These are phyloP conservation scores for Podospora comata DNA, from an alignment of 495 filamentous ascomycete genomes.

Conservation along the genomic window DNA sequence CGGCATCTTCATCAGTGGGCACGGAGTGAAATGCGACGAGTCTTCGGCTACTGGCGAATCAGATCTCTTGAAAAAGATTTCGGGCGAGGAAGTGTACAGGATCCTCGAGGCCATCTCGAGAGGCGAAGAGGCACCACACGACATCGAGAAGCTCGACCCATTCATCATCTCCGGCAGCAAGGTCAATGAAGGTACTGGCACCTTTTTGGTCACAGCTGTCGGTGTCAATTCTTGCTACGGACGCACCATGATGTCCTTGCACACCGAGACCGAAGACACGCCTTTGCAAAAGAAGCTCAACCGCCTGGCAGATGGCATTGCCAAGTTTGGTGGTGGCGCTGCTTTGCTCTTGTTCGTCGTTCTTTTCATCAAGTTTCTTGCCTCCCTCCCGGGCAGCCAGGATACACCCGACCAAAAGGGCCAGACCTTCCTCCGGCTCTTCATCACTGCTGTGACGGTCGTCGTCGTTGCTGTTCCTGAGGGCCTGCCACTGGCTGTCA, in stretches of 20 bases:
- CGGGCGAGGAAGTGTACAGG: conserved; percentile 71
- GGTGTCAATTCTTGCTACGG: conserved; percentile 85
- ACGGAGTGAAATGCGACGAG: conserved; percentile 77
- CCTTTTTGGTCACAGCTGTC: conserved; percentile 80
- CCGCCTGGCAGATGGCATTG: conserved; percentile 82
- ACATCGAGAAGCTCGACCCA: conserved; percentile 76
- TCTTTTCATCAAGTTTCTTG: conserved; percentile 85
- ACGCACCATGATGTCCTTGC: conserved; percentile 90
- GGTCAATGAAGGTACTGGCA: conserved; percentile 86
- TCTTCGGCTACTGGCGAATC: conserved; percentile 83
- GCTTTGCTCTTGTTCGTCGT: conserved; percentile 83
- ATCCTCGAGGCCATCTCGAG: conserved; percentile 61
- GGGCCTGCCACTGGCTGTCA: conserved; percentile 88
- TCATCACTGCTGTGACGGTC: conserved; percentile 93
- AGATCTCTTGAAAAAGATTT: conserved; percentile 69
- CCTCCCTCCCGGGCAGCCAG: conserved; percentile 52
- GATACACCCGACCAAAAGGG: conserved; percentile 68
- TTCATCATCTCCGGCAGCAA: conserved; percentile 93
- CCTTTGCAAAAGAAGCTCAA: conserved; percentile 91
- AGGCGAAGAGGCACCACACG: conserved; percentile 44
- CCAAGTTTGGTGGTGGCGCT: conserved; percentile 81
- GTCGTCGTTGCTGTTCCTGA: conserved; percentile 98
- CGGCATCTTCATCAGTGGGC: conserved; percentile 67
- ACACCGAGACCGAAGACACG: conserved; percentile 83
- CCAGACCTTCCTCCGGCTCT: conserved; percentile 82